Base-by-base conservation (phyloP, 495 filamentous ascomycete genomes). In the Aspergillus diversus region DNA sequence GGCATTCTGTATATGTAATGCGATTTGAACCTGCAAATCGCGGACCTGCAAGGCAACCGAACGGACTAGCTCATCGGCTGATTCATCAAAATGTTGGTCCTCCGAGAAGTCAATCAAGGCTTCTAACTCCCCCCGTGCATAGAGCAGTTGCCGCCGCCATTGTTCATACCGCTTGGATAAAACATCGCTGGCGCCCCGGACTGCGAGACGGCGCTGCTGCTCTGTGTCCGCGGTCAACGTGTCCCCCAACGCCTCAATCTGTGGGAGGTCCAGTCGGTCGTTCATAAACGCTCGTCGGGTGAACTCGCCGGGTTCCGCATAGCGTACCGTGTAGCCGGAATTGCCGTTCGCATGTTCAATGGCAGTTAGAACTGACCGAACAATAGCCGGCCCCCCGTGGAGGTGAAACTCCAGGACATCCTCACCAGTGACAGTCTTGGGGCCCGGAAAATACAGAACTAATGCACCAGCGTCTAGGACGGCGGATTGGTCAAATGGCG, bases 21-120 rank as follows among this genome's bases (percentile, higher is more conserved):
- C 73, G 59, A 99, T 87, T 60, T 85, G 84, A 43, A 74, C 66
- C 55, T 81, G 75, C 52, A 99, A 82, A 4, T 66, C 71, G 13
- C 70, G 65, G 9, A 97, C 86, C 65, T 91, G 84, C 12, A 59
- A 66, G 21, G 86, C 83, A 32, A 97, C 91, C 34, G 86, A 91
- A 3, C 65, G 69, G 5, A 92, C 80, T 33, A 98, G 79, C 60
- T 89, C 85, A 7, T 81, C 77, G 0, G 92, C 90, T 2, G 91
- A 89, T 69, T 97, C 92, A 58, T 97, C 94, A 65, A 99, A 97
- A 78, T 97, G 89, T 75, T 98, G 94, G 69, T 98, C 96, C 75
- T 99, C 95, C 1, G 90, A 89, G 73, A 99, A 99, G 71, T 99
- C 95, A 69, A 99, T 98, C 61, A 98, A 76, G 1, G 95, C 95